Conservation (phyloP, 2,329 filamentous ascomycete genomes). For the Trichoderma sp. region DNA sequence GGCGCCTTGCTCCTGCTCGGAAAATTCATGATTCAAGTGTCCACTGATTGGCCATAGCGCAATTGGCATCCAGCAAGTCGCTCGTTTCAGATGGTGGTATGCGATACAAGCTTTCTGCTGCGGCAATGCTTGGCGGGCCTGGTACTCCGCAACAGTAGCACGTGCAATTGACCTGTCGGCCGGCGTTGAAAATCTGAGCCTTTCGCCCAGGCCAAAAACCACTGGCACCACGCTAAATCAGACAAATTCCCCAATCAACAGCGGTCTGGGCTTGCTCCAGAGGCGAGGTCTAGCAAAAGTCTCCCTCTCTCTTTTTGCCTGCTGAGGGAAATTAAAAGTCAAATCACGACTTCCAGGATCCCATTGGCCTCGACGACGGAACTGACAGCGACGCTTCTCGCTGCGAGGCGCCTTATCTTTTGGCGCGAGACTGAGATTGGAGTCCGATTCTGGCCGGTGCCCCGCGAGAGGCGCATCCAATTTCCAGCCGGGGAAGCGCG, state of each 20-base stretch:
- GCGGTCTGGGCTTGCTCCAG: slow-evolving; percentile 15
- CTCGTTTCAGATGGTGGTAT: background rate
- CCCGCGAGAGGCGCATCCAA: slow-evolving; percentile 11
- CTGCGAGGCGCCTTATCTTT: slow-evolving; percentile 7
- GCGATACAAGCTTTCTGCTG: background rate
- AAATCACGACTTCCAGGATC: background rate
- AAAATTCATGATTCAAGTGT: slow-evolving; percentile 3
- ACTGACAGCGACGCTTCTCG: slow-evolving; percentile 12
- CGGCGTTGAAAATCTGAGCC: slow-evolving; percentile 1
- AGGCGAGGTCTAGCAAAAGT: slow-evolving; percentile 2
- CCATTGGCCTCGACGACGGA: background rate
- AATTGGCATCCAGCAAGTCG: background rate
- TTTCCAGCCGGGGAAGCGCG: background rate
- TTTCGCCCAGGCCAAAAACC: background rate
- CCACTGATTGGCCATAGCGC: slow-evolving; percentile 4
- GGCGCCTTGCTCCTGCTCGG: slow-evolving; percentile 9
- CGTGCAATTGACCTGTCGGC: background rate
- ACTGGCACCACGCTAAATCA: background rate
- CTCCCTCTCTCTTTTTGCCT: slow-evolving; percentile 2
- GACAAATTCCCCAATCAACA: slow-evolving; percentile 17
- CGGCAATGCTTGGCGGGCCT: background rate
- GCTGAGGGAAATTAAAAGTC: background rate
- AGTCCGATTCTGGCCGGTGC: slow-evolving; percentile 13
- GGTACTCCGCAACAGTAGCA: background rate
- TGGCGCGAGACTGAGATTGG: slow-evolving; percentile 12